Evolutionary conservation across 2,329 filamentous ascomycete genomes (phyloP).

Genomic region (Cryoendolithus antarcticus): DNA sequence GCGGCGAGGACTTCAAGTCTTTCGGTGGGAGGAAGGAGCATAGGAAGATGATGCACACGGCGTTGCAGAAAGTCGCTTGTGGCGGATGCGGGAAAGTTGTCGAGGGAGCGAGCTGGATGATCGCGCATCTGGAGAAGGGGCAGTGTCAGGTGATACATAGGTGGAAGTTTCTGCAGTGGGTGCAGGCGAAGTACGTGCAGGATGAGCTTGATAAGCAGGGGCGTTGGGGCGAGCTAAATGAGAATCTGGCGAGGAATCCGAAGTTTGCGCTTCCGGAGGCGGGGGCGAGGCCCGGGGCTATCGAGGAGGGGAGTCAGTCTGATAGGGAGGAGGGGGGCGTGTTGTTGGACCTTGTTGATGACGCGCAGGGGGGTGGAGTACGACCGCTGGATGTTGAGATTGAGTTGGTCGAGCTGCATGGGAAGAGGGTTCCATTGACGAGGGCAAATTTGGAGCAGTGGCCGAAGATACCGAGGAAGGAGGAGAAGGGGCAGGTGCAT

Average conservation of each 20-base stretch:
- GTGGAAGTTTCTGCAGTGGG: constrained; percentile 34
- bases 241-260: constrained; percentile 8
- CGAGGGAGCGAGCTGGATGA: constrained; percentile 34
- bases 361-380: constrained; percentile 6
- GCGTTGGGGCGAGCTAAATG: constrained; percentile 11
- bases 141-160: constrained; percentile 34
- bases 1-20: constrained; percentile 44
- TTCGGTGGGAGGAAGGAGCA: constrained; percentile 40
- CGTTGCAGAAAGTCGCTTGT: constrained; percentile 40
- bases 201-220: constrained; percentile 21
- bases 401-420: constrained; percentile 6
- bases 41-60: constrained; percentile 40
- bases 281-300: constrained; percentile 1
- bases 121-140: constrained; percentile 43
- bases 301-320: constrained; percentile 13
- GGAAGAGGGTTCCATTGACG: not conserved
- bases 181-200: constrained; percentile 39
- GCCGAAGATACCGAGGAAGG: constrained; percentile 5
- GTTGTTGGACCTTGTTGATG: constrained; percentile 11
- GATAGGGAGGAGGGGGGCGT: constrained; percentile 10
- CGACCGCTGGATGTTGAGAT: constrained; percentile 8
- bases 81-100: constrained; percentile 40
- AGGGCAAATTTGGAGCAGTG: constrained; percentile 6
- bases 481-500: too few species aligned
- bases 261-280: not conserved